These are phyloP conservation scores for Pyronema omphalodes DNA, from an alignment of 495 filamentous ascomycete genomes.

Conservation along the genomic window DNA sequence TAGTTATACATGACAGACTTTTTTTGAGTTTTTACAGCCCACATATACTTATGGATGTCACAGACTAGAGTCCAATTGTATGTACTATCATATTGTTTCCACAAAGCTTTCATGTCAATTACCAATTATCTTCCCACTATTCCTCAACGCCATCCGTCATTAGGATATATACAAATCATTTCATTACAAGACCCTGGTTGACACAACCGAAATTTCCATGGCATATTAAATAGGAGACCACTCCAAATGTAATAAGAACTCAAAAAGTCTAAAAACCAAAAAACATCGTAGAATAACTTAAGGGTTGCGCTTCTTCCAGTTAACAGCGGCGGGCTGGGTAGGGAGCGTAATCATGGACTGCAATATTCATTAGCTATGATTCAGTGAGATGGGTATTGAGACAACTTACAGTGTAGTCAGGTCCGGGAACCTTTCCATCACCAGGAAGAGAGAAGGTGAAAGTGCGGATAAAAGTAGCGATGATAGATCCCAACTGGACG, in stretches of 20 bases:
- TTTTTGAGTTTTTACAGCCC: neutral
- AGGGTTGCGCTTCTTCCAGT: constrained; percentile 20
- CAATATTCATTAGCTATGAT: neutral
- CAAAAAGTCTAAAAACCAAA: neutral
- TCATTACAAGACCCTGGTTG: neutral
- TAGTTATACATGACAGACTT: too few relatives aligned
- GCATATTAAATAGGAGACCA: neutral
- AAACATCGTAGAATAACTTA: constrained; percentile 2
- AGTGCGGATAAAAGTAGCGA: constrained; percentile 55
- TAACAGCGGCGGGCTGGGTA: constrained; percentile 12
- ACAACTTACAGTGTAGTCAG: constrained; percentile 53
- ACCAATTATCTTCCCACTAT: neutral
- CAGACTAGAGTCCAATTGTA: neutral
- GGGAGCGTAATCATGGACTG: constrained; percentile 21
- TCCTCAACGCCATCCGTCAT: neutral
- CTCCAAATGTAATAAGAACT: neutral
- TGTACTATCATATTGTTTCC: neutral
- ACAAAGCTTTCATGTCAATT: neutral
- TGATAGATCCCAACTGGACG: constrained; percentile 70
- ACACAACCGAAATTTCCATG: neutral
- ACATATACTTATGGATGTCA: neutral
- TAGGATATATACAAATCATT: neutral
- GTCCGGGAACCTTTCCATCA: constrained; percentile 47
- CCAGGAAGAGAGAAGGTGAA: constrained; percentile 60
- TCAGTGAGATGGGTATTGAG: constrained; percentile 5